phyloP scores from a whole-genome alignment of 495 filamentous ascomycete species.

The Friedmanniomyces endolithicus region DNA sequence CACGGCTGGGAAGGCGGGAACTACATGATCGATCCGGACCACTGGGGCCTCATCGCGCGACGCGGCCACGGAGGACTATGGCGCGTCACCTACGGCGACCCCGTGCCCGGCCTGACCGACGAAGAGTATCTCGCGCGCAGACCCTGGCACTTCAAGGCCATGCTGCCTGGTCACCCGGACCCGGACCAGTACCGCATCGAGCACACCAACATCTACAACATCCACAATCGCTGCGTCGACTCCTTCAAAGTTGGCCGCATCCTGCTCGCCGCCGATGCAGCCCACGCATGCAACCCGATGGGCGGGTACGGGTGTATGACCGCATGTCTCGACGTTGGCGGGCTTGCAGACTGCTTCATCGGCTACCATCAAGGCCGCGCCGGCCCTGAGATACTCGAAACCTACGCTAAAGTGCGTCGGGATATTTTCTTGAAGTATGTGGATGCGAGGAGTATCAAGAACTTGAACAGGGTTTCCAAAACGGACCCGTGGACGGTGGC shows the following conservation, averaged over 20 bases:
- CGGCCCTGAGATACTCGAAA: conserved; percentile 15
- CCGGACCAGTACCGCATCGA: conserved; percentile 14
- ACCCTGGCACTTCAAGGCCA: conserved; percentile 11
- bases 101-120: conserved; percentile 9
- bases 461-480: conserved; percentile 12
- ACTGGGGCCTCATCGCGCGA: conserved; percentile 21
- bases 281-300: conserved; percentile 8
- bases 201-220: conserved; percentile 12
- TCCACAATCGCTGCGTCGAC: conserved; percentile 13
- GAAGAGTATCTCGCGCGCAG: conserved; percentile 10
- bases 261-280: conserved; percentile 17
- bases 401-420: conserved; percentile 17
- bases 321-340: conserved; percentile 13
- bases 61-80: conserved; percentile 15
- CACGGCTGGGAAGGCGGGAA: conserved; percentile 19
- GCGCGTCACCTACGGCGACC: conserved; percentile 17
- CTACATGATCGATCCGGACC: conserved; percentile 17
- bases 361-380: conserved; percentile 10
- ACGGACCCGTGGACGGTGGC: conserved; percentile 15
- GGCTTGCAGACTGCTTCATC: conserved; percentile 18
- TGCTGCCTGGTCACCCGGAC: conserved; percentile 14
- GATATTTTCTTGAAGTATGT: conserved; percentile 22
- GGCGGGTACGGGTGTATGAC: conserved; percentile 12
- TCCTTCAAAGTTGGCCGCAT: conserved; percentile 13
- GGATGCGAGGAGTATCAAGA: conserved; percentile 16